A percentile compares a stretch with the other conserved stretches of the same genome.
Evolutionary conservation across 2,329 filamentous ascomycete genomes (phyloP).

Genomic region (Pseudopyricularia javanii): DNA sequence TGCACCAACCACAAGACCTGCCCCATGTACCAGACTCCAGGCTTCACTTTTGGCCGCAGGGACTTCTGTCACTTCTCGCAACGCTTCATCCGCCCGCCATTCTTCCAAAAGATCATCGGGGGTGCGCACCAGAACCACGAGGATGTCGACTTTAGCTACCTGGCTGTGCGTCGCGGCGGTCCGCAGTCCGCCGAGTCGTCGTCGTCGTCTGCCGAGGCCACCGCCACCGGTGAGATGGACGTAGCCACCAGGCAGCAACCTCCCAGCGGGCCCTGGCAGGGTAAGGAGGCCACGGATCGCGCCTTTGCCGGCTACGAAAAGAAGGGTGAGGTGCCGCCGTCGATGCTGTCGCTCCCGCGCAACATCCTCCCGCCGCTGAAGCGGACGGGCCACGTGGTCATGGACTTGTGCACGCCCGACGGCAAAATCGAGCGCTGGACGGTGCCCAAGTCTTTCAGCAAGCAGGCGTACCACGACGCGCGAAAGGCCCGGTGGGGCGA

Average conservation of each 20-base stretch:
- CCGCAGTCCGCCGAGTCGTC: constrained; percentile 3
- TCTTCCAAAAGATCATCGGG: constrained; percentile 65
- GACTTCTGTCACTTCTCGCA: constrained; percentile 90
- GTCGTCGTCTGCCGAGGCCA: constrained; percentile 14
- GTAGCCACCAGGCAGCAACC: constrained; percentile 10
- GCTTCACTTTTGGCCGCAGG: constrained; percentile 61
- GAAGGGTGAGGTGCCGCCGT: constrained; percentile 21
- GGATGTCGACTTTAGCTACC: constrained; percentile 81
- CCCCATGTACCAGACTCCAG: constrained; percentile 72
- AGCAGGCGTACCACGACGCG: constrained; percentile 79
- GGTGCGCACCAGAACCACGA: constrained; percentile 66
- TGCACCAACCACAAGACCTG: constrained; percentile 85
- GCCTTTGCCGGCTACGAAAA: constrained; percentile 67
- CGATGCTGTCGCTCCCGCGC: constrained; percentile 64
- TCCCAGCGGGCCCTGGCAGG: constrained; percentile 24
- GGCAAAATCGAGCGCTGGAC: constrained; percentile 89
- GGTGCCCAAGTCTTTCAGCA: constrained; percentile 69
- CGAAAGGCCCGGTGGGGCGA: constrained; percentile 88
- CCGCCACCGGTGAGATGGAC: constrained; percentile 20
- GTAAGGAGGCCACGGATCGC: constrained; percentile 42
- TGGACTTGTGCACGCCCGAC: constrained; percentile 82
- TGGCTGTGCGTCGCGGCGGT: constrained; percentile 58
- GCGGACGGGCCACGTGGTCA: constrained; percentile 71
- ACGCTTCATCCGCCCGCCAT: constrained; percentile 72
- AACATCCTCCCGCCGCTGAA: constrained; percentile 73